Conservation (phyloP, 192 early-diverging fungal species). For the Diversispora eburnea region DNA sequence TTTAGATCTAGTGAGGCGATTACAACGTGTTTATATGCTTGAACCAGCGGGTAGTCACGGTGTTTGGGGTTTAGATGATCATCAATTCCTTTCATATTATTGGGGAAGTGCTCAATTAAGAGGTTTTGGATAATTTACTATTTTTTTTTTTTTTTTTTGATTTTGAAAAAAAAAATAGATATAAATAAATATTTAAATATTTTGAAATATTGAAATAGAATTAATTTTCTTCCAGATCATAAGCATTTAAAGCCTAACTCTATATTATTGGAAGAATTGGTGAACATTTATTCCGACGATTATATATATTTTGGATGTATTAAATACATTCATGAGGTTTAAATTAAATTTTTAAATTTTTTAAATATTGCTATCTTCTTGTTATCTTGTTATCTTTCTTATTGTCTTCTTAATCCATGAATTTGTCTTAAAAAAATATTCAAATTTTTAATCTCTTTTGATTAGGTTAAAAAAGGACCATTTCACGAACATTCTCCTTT, state of each 20-base stretch:
- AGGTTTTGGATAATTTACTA: constrained; percentile 36
- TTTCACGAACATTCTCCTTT: constrained; percentile 88
- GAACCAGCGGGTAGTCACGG: constrained; percentile 98
- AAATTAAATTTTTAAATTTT: not conserved
- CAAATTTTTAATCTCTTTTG: not conserved
- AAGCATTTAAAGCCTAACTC: constrained; percentile 67
- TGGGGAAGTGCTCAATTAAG: constrained; percentile 90
- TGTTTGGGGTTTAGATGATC: constrained; percentile 96
- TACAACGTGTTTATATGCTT: constrained; percentile 80
- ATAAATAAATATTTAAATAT: no score
- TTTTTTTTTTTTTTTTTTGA: not conserved
- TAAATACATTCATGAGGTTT: constrained; percentile 70
- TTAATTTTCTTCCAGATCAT: constrained; percentile 48
- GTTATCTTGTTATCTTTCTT: no score
- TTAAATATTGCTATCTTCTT: not conserved
- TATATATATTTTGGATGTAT: constrained; percentile 89
- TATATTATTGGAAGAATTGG: constrained; percentile 58
- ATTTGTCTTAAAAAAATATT: not conserved
- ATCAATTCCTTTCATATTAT: constrained; percentile 92
- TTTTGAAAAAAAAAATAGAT: not conserved
- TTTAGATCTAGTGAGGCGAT: constrained; percentile 67
- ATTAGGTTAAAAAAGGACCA: constrained; percentile 54
- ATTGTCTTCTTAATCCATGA: not conserved
- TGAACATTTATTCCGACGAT: constrained; percentile 59
- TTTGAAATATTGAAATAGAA: not conserved